These are phyloP conservation scores for Phytophthora pinifolia DNA, from an alignment of 352 stramenopile species.

Conservation along the genomic window DNA sequence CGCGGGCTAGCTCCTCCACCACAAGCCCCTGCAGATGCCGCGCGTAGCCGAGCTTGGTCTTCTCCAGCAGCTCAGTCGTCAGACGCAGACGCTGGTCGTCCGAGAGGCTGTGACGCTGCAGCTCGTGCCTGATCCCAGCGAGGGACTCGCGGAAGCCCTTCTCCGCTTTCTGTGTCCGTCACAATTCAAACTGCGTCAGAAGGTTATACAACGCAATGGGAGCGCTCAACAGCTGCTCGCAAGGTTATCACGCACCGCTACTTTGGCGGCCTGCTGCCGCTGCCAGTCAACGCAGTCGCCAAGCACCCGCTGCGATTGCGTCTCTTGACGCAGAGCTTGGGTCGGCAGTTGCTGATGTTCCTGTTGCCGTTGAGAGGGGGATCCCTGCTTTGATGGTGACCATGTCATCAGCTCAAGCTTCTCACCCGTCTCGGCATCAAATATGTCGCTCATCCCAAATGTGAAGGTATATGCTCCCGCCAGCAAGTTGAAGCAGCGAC, in stretches of 20 bases:
- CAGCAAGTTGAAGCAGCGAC: not conserved
- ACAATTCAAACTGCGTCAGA: not conserved
- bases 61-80: conserved; percentile 61
- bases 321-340: conserved; percentile 41
- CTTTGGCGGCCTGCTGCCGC: conserved; percentile 39
- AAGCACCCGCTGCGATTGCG: conserved; percentile 53
- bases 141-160: conserved; percentile 50
- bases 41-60: conserved; percentile 60
- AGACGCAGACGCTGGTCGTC: conserved; percentile 32
- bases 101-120: conserved; percentile 47
- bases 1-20: conserved; percentile 61
- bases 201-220: not conserved
- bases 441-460: conserved; percentile 31
- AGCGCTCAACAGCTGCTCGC: not conserved
- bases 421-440: conserved; percentile 73
- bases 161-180: conserved; percentile 45
- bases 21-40: conserved; percentile 55
- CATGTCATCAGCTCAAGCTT: conserved; percentile 36
- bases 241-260: conserved; percentile 36
- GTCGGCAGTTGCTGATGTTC: conserved; percentile 1
- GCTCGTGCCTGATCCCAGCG: conserved; percentile 45
- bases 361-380: not conserved
- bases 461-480: not conserved
- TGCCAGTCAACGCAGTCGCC: conserved; percentile 57
- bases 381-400: not conserved